Conservation (phyloP, 2,329 filamentous ascomycete genomes). For the Dryadomyces sulphureus region DNA sequence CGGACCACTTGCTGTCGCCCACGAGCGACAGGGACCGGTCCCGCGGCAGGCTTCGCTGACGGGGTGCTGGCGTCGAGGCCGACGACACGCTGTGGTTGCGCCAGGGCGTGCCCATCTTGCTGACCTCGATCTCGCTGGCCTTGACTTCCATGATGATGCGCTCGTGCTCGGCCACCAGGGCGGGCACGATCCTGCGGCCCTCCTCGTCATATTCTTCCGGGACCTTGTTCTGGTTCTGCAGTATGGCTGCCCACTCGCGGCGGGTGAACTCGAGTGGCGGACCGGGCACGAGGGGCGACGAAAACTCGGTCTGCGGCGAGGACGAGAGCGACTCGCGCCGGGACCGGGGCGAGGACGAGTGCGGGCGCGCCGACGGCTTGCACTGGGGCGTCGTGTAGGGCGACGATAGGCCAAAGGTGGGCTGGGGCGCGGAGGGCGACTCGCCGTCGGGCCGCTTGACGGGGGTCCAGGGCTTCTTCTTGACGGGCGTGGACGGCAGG, state of each 20-base stretch:
- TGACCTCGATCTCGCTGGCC: slow-evolving; percentile 11
- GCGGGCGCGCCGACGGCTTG: neutral
- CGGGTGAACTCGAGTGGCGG: slow-evolving; percentile 6
- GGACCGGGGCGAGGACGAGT: neutral
- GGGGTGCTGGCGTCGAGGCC: neutral
- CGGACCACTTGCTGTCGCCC: slow-evolving; percentile 6
- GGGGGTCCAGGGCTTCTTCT: slow-evolving; percentile 55
- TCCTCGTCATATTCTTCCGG: slow-evolving; percentile 9
- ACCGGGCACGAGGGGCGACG: neutral
- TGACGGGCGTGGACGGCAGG: slow-evolving; percentile 46
- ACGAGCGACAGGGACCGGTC: slow-evolving; percentile 9
- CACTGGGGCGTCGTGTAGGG: neutral
- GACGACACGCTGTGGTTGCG: slow-evolving; percentile 3
- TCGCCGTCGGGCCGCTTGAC: slow-evolving; percentile 18
- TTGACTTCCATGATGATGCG: slow-evolving; percentile 11
- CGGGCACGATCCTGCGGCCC: slow-evolving; percentile 8
- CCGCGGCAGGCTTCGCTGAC: neutral
- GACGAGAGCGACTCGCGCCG: neutral
- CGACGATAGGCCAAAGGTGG: neutral
- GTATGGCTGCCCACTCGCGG: slow-evolving; percentile 9
- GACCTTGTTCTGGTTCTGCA: slow-evolving; percentile 6
- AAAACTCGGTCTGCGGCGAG: neutral
- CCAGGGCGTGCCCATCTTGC: slow-evolving; percentile 9
- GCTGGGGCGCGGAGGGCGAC: slow-evolving; percentile 13
- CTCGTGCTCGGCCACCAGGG: slow-evolving; percentile 11